Evolutionary conservation across 1,139 yeast species (phyloP), one percentile per base, ranked within the genome.

Genomic region (Suhomyces wounanorum): DNA sequence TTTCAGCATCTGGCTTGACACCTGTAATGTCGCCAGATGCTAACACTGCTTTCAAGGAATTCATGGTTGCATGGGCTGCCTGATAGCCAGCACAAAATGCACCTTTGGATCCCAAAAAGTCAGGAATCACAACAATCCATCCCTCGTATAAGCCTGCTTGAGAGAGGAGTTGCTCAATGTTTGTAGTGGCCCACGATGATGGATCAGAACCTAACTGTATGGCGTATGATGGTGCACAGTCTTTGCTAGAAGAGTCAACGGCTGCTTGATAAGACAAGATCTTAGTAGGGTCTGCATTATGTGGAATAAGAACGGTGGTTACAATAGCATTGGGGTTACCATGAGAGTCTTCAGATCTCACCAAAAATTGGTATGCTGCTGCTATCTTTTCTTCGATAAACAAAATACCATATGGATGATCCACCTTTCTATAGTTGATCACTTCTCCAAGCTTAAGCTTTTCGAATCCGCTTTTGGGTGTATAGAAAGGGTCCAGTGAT

Each of bases 141-240:
- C 77, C 77, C 47, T 61, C 54, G 33, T 64, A 54, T 43, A 72
- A 59, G 1, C 55, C 54, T 7, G 42, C 30, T 21, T 49, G 52
- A 26, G 58, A 43, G n/a, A 54, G 44, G 10, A 48, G 25, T 45
- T 53, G 53, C 36, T 58, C 61, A 21, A 49, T 28, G 21, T 48
- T 49, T 26, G 43, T 16, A 11, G 45, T 36, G 8, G 44, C 13
- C 44, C 52, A 49, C 3, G 47, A 13, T 3, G 13, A 30, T 4
- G 54, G 47, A 25, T 40, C 44, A 2, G 70, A 65, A 14, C 69
- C 68, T 14, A 53, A 53, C 42, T 54, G 54, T 18, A 67, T 56
- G 0, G 68, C 63, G 52, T 68, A 71, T 0, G 77, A 71, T 1
- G 74, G 70, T 3, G 73, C 60, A 60, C 77, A 73, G 49, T 68